A percentile compares a stretch with the other conserved stretches of the same genome.
These are phyloP conservation scores for Xylariales sp. DNA, from an alignment of 2,329 filamentous ascomycete species.

Conservation along the genomic window DNA sequence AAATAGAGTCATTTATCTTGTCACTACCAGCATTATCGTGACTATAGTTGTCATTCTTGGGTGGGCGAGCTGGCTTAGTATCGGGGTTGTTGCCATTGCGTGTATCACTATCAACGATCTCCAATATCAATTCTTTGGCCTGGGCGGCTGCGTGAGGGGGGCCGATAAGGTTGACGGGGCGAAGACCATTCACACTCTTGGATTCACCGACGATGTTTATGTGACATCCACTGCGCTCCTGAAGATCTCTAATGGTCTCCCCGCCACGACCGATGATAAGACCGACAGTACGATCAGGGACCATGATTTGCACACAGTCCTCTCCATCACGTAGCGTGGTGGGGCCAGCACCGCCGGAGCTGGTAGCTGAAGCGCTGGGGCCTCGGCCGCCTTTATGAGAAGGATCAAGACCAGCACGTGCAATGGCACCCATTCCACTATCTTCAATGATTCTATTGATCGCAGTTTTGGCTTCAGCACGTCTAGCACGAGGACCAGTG, in stretches of 20 bases:
- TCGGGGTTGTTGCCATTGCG: conserved; percentile 57
- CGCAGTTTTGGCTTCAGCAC: conserved; percentile 81
- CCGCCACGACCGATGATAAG: conserved; percentile 94
- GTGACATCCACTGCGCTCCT: conserved; percentile 92
- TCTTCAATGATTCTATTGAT: conserved; percentile 92
- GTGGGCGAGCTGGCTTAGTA: conserved; percentile 52
- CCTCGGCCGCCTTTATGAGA: conserved; percentile 52
- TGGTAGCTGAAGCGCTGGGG: conserved; percentile 40
- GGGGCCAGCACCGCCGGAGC: conserved; percentile 39
- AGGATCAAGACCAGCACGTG: conserved; percentile 60
- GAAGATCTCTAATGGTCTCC: conserved; percentile 91
- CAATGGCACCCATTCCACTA: conserved; percentile 70
- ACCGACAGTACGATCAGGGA: conserved; percentile 91
- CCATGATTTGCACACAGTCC: conserved; percentile 92
- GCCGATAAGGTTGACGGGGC: conserved; percentile 91
- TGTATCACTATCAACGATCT: conserved; percentile 93
- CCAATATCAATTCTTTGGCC: conserved; percentile 89
- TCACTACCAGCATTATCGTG: conserved; percentile 61
- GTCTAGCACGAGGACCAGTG: conserved; percentile 76
- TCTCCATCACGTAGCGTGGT: conserved; percentile 79
- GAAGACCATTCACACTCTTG: conserved; percentile 89
- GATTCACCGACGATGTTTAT: conserved; percentile 95
- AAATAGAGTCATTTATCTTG: conserved; percentile 85
- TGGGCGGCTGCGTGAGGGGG: conserved; percentile 77
- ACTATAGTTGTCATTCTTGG: conserved; percentile 52